phyloP scores from a whole-genome alignment of 495 filamentous ascomycete genomes.

The Daldinia bambusicola region DNA sequence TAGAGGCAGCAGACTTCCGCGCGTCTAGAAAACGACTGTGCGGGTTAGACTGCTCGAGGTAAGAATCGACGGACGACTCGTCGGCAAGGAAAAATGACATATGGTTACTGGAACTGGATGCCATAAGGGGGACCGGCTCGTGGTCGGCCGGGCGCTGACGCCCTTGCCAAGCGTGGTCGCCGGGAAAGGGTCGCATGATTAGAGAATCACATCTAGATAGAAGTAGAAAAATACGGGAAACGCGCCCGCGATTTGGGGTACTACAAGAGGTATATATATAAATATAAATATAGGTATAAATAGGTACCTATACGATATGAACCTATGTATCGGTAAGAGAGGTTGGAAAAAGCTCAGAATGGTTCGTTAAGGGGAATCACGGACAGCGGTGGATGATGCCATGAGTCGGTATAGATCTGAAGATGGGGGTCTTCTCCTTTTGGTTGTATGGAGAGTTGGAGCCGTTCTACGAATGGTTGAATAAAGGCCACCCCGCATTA shows the following conservation, averaged over 20 bases:
- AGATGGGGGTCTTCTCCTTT: slow-evolving; percentile 23
- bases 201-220: slow-evolving; percentile 37
- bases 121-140: slow-evolving; percentile 43
- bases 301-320: no score
- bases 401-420: slow-evolving; percentile 26
- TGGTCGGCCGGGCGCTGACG: slow-evolving; percentile 50
- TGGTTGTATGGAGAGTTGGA: slow-evolving; percentile 19
- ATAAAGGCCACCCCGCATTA: slow-evolving; percentile 45
- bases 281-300: no score
- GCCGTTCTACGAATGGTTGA: slow-evolving; percentile 29
- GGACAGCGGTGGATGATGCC: slow-evolving; percentile 30
- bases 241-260: not conserved
- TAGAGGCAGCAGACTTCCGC: slow-evolving; percentile 39
- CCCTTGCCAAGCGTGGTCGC: slow-evolving; percentile 50
- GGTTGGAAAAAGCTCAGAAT: slow-evolving; percentile 12
- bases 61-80: slow-evolving; percentile 62
- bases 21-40: slow-evolving; percentile 50
- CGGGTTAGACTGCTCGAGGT: slow-evolving; percentile 48
- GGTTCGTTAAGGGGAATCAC: slow-evolving; percentile 15
- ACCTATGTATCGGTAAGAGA: not conserved
- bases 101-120: slow-evolving; percentile 45
- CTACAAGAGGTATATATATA: slow-evolving; percentile 18
- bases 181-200: slow-evolving; percentile 55
- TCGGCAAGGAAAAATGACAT: slow-evolving; percentile 68
- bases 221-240: slow-evolving; percentile 9